phyloP scores from a whole-genome alignment of 345 rosid genomes.

The Linum trigynum region DNA sequence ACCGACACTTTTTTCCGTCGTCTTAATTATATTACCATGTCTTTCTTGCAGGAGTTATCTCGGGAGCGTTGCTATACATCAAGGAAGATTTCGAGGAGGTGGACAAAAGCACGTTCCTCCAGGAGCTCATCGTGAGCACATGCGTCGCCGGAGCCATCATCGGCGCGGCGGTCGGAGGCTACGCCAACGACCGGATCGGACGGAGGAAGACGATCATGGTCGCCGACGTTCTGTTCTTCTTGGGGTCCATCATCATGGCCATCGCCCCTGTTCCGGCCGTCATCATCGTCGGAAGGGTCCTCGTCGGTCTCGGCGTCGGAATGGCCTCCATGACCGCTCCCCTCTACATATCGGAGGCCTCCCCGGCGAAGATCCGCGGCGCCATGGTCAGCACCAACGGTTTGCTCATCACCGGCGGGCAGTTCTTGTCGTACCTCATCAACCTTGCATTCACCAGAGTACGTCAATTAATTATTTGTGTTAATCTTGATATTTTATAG shows the following conservation, averaged over 20 bases:
- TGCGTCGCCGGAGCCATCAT: conserved; percentile 86
- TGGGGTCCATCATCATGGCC: conserved; percentile 71
- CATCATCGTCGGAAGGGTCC: conserved; percentile 57
- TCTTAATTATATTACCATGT: neutral
- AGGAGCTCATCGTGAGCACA: conserved; percentile 79
- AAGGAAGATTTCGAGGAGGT: conserved; percentile 59
- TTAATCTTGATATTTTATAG: too few relatives aligned
- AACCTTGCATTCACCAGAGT: conserved; percentile 74
- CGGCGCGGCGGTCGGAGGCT: conserved; percentile 81
- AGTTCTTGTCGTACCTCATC: conserved; percentile 70
- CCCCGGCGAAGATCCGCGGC: conserved; percentile 83
- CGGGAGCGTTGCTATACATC: conserved; percentile 80
- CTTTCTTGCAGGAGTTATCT: conserved; percentile 46
- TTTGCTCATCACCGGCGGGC: conserved; percentile 74
- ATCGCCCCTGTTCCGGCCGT: conserved; percentile 62
- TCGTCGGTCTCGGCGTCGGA: conserved; percentile 88
- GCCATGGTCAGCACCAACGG: conserved; percentile 86
- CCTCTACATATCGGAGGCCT: conserved; percentile 87
- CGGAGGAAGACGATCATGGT: conserved; percentile 48
- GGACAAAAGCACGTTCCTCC: conserved; percentile 57
- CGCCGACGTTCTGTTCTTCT: conserved; percentile 56
- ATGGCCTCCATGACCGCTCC: conserved; percentile 97
- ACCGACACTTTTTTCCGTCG: too few relatives aligned
- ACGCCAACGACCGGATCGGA: conserved; percentile 63
- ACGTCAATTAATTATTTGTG: neutral